Conservation (phyloP, 2,329 filamentous ascomycete species). For the Simplicillium sp. region DNA sequence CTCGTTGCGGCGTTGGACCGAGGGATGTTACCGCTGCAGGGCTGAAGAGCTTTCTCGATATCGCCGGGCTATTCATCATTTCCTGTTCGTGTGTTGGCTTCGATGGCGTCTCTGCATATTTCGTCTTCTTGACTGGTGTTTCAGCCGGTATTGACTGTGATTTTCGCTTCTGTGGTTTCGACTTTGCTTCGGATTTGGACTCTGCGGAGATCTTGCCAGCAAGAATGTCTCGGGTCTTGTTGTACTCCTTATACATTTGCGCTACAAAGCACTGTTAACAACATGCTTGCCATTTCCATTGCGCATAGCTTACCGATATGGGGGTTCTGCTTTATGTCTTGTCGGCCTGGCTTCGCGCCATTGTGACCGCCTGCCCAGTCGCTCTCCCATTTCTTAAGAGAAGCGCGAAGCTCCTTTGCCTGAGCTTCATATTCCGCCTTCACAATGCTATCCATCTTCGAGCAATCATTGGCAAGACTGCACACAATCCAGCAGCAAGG, state of each 20-base stretch:
- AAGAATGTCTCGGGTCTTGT: constrained; percentile 51
- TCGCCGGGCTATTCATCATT: constrained; percentile 44
- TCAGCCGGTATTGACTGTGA: constrained; percentile 22
- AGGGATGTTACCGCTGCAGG: constrained; percentile 51
- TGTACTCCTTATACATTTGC: constrained; percentile 69
- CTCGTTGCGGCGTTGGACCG: constrained; percentile 71
- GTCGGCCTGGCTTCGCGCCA: constrained; percentile 59
- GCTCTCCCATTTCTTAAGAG: constrained; percentile 68
- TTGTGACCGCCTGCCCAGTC: constrained; percentile 52
- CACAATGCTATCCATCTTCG: constrained; percentile 35
- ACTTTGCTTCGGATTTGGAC: constrained; percentile 24
- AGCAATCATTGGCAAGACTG: too few relatives aligned
- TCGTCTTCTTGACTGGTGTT: constrained; percentile 44
- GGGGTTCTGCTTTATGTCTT: constrained; percentile 67
- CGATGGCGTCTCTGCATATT: constrained; percentile 36
- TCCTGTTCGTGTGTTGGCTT: constrained; percentile 30
- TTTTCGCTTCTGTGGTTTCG: constrained; percentile 29
- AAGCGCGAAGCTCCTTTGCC: constrained; percentile 48
- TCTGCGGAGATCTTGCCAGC: constrained; percentile 39
- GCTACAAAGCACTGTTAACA: constrained; percentile 28
- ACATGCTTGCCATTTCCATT: neutral
- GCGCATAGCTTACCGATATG: constrained; percentile 49
- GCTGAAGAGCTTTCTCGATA: constrained; percentile 50
- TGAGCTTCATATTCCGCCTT: constrained; percentile 37
- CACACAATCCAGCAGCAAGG: neutral